Evolutionary conservation across 2,329 filamentous ascomycete genomes (phyloP).

Genomic region (Coniochaeta sp.): DNA sequence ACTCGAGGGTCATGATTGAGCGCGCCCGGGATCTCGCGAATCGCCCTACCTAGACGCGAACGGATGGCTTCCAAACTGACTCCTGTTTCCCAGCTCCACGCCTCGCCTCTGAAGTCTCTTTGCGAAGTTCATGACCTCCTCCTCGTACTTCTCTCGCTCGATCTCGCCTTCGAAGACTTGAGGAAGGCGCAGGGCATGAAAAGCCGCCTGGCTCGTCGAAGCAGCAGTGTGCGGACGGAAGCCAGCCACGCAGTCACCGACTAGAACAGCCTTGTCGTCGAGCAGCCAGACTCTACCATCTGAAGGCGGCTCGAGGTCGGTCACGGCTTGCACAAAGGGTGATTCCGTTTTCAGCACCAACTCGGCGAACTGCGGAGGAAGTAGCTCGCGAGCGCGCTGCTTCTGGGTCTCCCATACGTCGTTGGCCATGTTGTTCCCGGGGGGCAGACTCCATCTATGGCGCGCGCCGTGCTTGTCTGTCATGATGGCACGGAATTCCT

Average conservation of each 20-base stretch:
- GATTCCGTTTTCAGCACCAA: background rate
- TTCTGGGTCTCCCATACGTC: background rate
- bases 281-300: background rate
- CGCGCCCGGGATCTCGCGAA: background rate
- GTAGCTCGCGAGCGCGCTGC: background rate
- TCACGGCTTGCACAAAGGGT: conserved; percentile 2
- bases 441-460: background rate
- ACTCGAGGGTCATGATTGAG: background rate
- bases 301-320: background rate
- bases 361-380: conserved; percentile 1
- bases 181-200: background rate
- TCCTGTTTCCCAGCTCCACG: conserved; percentile 1
- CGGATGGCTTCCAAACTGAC: conserved; percentile 1
- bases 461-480: conserved; percentile 1
- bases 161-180: background rate
- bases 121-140: background rate
- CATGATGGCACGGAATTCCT: background rate
- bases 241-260: conserved; percentile 35
- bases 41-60: background rate
- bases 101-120: background rate
- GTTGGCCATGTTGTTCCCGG: background rate
- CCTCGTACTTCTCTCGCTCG: background rate
- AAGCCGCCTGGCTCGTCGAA: conserved; percentile 2
- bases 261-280: conserved; percentile 21
- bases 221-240: conserved; percentile 26